These are phyloP conservation scores for Gaultheria prostrata DNA, from an alignment of 148 eudicot species.

Conservation along the genomic window DNA sequence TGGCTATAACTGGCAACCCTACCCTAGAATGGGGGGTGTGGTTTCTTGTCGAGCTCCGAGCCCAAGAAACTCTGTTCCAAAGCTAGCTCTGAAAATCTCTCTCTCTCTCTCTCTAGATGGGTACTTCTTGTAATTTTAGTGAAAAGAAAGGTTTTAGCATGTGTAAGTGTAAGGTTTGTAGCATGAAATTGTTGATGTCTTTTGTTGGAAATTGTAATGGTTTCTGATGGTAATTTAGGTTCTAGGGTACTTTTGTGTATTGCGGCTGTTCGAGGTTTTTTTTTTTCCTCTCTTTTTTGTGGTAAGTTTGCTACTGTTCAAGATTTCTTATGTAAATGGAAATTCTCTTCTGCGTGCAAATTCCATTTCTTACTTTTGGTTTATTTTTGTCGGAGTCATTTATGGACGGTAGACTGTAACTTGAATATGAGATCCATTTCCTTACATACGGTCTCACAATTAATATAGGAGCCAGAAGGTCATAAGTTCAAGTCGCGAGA, in stretches of 20 bases:
- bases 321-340: background rate
- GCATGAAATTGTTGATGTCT: background rate
- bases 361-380: background rate
- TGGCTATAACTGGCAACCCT: constrained; percentile 9
- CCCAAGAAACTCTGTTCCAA: background rate
- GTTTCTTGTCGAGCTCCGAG: constrained; percentile 16
- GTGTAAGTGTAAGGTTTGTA: background rate
- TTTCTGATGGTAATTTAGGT: background rate
- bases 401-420: background rate
- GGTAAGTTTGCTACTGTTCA: too few species aligned
- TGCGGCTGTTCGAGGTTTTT: background rate
- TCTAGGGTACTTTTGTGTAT: background rate
- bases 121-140: constrained; percentile 9
- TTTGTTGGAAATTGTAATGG: background rate
- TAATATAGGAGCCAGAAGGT: too few species aligned
- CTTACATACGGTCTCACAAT: too few species aligned
- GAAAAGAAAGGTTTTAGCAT: background rate
- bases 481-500: too few species aligned
- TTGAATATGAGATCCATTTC: too few species aligned
- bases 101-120: constrained; percentile 2
- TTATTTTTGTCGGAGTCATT: too few species aligned
- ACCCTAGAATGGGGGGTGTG: constrained; percentile 13
- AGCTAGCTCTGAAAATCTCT: background rate
- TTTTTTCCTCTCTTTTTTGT: too few species aligned
- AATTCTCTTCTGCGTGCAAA: background rate